These are phyloP conservation scores for Stagonosporopsis cucurbitacearum DNA, from an alignment of 2,329 filamentous ascomycete species.

Conservation along the genomic window DNA sequence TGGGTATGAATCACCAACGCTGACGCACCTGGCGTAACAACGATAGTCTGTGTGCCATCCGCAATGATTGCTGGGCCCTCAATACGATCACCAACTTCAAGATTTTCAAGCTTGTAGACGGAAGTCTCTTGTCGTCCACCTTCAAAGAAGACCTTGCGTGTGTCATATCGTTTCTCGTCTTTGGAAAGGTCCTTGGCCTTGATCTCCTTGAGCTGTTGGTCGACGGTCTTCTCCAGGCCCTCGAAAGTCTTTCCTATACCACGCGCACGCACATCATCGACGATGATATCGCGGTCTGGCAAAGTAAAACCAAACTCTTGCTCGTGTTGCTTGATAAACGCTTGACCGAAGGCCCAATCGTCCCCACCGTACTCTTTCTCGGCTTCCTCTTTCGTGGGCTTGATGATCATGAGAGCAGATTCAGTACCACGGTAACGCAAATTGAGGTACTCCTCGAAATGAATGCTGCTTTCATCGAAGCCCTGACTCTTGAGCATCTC, in stretches of 20 bases:
- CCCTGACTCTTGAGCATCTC: slow-evolving; percentile 76
- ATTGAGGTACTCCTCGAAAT: slow-evolving; percentile 91
- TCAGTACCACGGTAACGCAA: slow-evolving; percentile 92
- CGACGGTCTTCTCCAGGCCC: slow-evolving; percentile 79
- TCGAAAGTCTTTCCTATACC: slow-evolving; percentile 90
- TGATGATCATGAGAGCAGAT: slow-evolving; percentile 87
- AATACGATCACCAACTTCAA: slow-evolving; percentile 74
- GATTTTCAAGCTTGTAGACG: slow-evolving; percentile 79
- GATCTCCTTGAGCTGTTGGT: slow-evolving; percentile 78
- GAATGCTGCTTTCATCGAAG: slow-evolving; percentile 74
- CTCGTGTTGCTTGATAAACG: slow-evolving; percentile 85
- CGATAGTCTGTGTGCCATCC: slow-evolving; percentile 89
- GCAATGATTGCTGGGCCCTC: slow-evolving; percentile 84
- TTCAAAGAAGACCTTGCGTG: slow-evolving; percentile 80
- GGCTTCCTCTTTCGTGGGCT: slow-evolving; percentile 69
- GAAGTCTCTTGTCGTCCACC: slow-evolving; percentile 78
- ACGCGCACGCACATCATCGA: slow-evolving; percentile 87
- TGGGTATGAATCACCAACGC: slow-evolving; percentile 84
- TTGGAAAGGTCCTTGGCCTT: slow-evolving; percentile 63
- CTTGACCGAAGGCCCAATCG: slow-evolving; percentile 81
- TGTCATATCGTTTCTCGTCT: slow-evolving; percentile 69
- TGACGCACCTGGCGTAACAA: slow-evolving; percentile 78
- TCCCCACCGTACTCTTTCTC: slow-evolving; percentile 66
- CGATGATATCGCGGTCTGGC: slow-evolving; percentile 82
- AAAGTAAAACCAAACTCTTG: slow-evolving; percentile 94